Base-by-base conservation (phyloP, 805 yeast species). In the Torulaspora delbrueckii region DNA sequence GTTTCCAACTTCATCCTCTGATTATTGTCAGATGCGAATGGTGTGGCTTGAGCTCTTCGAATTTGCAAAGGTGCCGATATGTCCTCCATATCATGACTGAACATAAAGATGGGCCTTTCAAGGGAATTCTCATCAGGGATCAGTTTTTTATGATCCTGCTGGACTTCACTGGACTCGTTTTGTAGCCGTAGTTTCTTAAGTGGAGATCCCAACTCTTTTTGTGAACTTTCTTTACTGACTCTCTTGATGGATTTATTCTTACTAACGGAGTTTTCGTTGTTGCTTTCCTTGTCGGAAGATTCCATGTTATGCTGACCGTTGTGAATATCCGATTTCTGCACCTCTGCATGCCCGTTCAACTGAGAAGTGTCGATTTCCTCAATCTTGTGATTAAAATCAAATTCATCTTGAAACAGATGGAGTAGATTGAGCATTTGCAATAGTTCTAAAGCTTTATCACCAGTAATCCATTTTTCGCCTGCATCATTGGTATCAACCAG, bases 381-480 rank as follows among this genome's bases (percentile, higher is more conserved):
- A 4, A 28, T 12, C 6, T 40, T 32, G 12, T 16, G 16, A 16
- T 26, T 27, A 9, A 27, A 30, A 16, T 42, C 53, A 31, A 59
- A 54, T 22, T 44, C 48, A 7, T 48, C 54, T 24, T 50, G 45
- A 25, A 58, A 60, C 30, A 51, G 23, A 18, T 52, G 50, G 8
- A 42, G 46, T 8, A 61, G 7, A n/a, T 52, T 44, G 14, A 59
- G 42, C 40, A 50, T 33, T n/a, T 52, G 48, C 36, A 60, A 36
- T 22, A 60, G 25, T 26, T 58, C 53, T 16, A 40, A 40, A 3
- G 63, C 59, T 43, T 62, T 61, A 5, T 55, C 62, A 4, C 52
- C 44, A 8, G 62, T 56, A 25, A 62, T 61, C 68, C 66, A 62
- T 50, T 57, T 55, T 12, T 53, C 51, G 9, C 61, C 64, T 14